Conservation (phyloP, 208 protist species). For the Crithidia mellificae region DNA sequence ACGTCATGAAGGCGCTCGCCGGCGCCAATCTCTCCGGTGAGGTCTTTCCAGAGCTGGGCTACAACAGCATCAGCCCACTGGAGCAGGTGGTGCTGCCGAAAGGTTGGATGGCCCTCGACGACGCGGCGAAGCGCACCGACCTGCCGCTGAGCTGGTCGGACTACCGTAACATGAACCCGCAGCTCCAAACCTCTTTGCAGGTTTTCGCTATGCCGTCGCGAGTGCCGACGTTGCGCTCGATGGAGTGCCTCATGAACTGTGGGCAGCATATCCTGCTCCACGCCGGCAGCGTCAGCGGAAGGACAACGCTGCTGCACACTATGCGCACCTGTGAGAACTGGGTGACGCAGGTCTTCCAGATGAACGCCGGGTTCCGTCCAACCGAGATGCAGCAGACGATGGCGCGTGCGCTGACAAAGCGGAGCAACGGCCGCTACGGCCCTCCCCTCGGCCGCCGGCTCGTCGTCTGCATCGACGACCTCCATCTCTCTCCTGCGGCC, state of each 20-base stretch:
- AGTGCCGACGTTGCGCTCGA: constrained; percentile 41
- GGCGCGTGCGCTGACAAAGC: constrained; percentile 39
- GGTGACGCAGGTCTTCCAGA: constrained; percentile 53
- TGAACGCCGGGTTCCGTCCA: constrained; percentile 48
- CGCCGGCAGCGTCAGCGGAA: constrained; percentile 55
- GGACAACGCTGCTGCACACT: constrained; percentile 70
- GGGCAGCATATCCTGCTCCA: constrained; percentile 74
- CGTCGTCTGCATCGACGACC: constrained; percentile 86
- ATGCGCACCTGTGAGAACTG: constrained; percentile 60
- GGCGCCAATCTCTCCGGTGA: constrained; percentile 20
- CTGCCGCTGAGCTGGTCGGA: constrained; percentile 49
- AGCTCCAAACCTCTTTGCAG: constrained; percentile 54
- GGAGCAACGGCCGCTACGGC: constrained; percentile 55
- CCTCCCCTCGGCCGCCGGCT: constrained; percentile 66
- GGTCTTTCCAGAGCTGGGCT: constrained; percentile 24
- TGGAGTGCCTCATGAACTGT: constrained; percentile 77
- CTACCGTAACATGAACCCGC: constrained; percentile 36
- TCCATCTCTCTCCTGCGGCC: constrained; percentile 52
- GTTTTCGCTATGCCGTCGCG: constrained; percentile 68
- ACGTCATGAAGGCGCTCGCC: constrained; percentile 26
- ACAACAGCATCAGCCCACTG: constrained; percentile 23
- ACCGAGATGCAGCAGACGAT: constrained; percentile 65
- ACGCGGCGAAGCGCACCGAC: constrained; percentile 37
- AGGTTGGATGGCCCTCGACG: constrained; percentile 75
- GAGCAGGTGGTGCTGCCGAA: constrained; percentile 36